A percentile compares a stretch with the other conserved stretches of the same genome.
Conservation (phyloP, 2,329 filamentous ascomycete genomes). For the Beauveria pseudobassiana region DNA sequence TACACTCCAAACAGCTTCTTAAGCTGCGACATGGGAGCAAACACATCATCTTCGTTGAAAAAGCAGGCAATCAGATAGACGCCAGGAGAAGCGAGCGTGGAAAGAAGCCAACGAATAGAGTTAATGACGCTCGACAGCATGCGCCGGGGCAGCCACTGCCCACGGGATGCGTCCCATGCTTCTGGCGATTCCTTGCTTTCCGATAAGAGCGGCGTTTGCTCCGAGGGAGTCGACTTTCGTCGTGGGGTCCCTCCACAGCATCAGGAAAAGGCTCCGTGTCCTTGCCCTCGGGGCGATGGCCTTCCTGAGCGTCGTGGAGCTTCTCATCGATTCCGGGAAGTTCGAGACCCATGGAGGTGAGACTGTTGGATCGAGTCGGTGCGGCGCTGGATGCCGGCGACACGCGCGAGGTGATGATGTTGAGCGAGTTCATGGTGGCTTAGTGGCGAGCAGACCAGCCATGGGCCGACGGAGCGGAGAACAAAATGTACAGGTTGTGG, state of each 20-base stretch:
- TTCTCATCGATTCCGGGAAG: conserved; percentile 36
- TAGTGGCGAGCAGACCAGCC: conserved; percentile 45
- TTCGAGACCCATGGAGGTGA: conserved; percentile 44
- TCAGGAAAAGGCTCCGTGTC: conserved; percentile 28
- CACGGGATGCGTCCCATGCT: conserved; percentile 39
- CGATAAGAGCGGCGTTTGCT: conserved; percentile 58
- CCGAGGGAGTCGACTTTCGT: conserved; percentile 34
- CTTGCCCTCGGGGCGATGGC: conserved; percentile 27
- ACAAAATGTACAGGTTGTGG: not conserved
- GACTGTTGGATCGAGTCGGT: conserved; percentile 54
- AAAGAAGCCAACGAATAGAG: conserved; percentile 70
- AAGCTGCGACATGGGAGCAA: conserved; percentile 70
- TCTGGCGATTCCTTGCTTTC: conserved; percentile 31
- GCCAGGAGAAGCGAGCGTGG: conserved; percentile 70
- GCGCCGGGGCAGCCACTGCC: conserved; percentile 49
- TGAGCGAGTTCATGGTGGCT: conserved; percentile 88
- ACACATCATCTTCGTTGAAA: conserved; percentile 70
- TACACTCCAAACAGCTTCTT: conserved; percentile 51
- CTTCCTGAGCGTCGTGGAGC: conserved; percentile 20
- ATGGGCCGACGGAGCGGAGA: conserved; percentile 31
- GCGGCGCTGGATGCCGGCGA: conserved; percentile 50
- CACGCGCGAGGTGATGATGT: conserved; percentile 83
- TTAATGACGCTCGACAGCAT: conserved; percentile 66
- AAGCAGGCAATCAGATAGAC: conserved; percentile 78
- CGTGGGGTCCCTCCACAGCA: conserved; percentile 30